Base-by-base conservation (phyloP, 305 asterid species). In the Solanum hybrid region DNA sequence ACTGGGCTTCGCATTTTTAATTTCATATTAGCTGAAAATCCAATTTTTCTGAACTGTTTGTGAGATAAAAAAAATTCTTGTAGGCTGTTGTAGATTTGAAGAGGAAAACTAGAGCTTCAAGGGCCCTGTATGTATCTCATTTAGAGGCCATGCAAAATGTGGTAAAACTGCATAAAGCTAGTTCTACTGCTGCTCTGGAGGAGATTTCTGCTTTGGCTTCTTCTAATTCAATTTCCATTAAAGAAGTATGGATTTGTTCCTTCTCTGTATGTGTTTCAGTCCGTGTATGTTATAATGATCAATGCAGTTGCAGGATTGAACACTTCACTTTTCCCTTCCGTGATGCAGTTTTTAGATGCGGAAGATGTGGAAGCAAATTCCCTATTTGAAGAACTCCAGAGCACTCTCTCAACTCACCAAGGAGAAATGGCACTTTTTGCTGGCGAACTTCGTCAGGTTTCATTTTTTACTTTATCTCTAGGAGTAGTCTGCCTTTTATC, bases 371-470 rank as follows among this genome's bases (percentile, higher is more conserved):
- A 93, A 90, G 92, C 91, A 69, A 93, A 93, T 72, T 92, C 93
- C 29, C 88, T 95, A 69, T 94, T 94, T 89, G 93, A 94, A 86
- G 96, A 94, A 51, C 98, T 96, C 92, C 95, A 93, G 45, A 91
- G 92, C 80, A 90, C 91, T 82, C 60, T 96, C 27, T 94, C 96
- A 40, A 88, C 89, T 84, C 97, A 95, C 81, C 96, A 94, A 87
- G 95, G 93, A 87, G 97, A 96, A 94, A 92, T 92, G 90, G 93
- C 97, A 32, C 92, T 88, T 78, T 94, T 96, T 90, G 95, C 96
- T 12, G 91, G 95, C 90, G 98, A 95, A 91, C 97, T 96, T 89
- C 96, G 96, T 22, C 93, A 96, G 97, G 98, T 96, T 91, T 89
- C 88, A 86, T 79, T 76, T 34, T 76, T 64, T 17, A 77, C 27